Conservation (phyloP, 2,329 filamentous ascomycete species). For the Fonsecaea nubica region DNA sequence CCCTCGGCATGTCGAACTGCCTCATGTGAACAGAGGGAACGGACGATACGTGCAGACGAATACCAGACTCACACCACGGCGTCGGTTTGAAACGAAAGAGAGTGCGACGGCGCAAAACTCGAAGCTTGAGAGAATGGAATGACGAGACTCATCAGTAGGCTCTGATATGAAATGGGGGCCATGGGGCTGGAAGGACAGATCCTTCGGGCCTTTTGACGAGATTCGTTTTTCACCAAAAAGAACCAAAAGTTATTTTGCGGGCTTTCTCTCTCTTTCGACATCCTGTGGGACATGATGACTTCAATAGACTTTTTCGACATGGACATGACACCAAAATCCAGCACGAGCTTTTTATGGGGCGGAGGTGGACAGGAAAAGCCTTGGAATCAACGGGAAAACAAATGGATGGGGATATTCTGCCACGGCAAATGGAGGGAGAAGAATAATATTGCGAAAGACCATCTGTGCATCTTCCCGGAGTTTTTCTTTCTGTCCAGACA, state of each 20-base stretch:
- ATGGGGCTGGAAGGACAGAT: conserved; percentile 15
- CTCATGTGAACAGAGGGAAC: conserved; percentile 38
- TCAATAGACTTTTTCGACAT: conserved; percentile 41
- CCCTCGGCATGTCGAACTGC: conserved; percentile 52
- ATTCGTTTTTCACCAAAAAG: conserved; percentile 31
- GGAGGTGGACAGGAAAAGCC: conserved; percentile 27
- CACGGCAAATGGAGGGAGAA: conserved; percentile 21
- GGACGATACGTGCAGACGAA: conserved; percentile 39
- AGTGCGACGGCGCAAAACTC: conserved; percentile 29
- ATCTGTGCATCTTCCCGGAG: conserved; percentile 34
- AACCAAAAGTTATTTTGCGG: conserved; percentile 38
- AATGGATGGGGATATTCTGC: conserved; percentile 29
- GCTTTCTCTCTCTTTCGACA: conserved; percentile 37
- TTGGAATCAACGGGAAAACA: conserved; percentile 12
- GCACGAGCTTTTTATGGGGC: conserved; percentile 30
- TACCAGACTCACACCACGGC: conserved; percentile 33
- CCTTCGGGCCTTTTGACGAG: conserved; percentile 22
- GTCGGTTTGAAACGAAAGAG: conserved; percentile 38
- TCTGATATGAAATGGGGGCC: conserved; percentile 18
- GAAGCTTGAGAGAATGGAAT: conserved; percentile 28
- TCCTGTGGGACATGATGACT: conserved; percentile 39
- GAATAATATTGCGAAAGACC: conserved; percentile 19
- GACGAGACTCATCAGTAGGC: conserved; percentile 27
- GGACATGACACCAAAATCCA: conserved; percentile 32
- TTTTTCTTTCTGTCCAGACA: conserved; percentile 24